Evolutionary conservation across 371 early-diverging fungal species (phyloP).

Genomic region (Amoeboaphelidium protococcarum): DNA sequence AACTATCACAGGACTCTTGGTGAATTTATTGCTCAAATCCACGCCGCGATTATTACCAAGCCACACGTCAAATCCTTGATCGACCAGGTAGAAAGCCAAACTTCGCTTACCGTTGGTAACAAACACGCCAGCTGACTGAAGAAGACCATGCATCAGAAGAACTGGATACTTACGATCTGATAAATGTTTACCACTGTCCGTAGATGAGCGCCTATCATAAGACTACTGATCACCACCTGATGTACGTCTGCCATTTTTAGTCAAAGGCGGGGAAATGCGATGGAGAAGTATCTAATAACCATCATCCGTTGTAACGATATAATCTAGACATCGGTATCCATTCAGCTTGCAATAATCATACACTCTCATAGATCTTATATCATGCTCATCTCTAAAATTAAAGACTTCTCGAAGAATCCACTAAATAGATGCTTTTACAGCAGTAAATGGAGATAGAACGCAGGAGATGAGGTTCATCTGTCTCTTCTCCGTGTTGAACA

Average conservation of each 20-base stretch:
- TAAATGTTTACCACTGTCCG: background rate
- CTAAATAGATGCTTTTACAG: background rate
- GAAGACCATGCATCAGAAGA: slow-evolving; percentile 26
- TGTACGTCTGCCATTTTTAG: background rate
- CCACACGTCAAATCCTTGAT: slow-evolving; percentile 26
- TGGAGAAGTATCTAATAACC: background rate
- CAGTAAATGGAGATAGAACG: background rate
- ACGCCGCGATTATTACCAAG: slow-evolving; percentile 1
- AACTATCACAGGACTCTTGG: no score
- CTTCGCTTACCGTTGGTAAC: slow-evolving; percentile 20
- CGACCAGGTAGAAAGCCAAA: slow-evolving; percentile 19
- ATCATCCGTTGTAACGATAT: background rate
- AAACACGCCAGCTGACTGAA: slow-evolving; percentile 27
- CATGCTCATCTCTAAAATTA: background rate
- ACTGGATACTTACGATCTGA: slow-evolving; percentile 10
- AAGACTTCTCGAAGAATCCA: background rate
- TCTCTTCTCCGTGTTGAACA: background rate
- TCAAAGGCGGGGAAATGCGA: background rate
- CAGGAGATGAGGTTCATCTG: background rate
- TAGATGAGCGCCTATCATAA: no score
- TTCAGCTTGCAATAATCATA: background rate
- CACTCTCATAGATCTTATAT: background rate
- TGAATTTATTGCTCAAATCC: background rate
- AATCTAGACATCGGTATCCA: background rate
- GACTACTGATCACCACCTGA: no score